A percentile compares a stretch with the other conserved stretches of the same genome.
Conservation (phyloP, 805 yeast species). For the Barnettozyma californica region DNA sequence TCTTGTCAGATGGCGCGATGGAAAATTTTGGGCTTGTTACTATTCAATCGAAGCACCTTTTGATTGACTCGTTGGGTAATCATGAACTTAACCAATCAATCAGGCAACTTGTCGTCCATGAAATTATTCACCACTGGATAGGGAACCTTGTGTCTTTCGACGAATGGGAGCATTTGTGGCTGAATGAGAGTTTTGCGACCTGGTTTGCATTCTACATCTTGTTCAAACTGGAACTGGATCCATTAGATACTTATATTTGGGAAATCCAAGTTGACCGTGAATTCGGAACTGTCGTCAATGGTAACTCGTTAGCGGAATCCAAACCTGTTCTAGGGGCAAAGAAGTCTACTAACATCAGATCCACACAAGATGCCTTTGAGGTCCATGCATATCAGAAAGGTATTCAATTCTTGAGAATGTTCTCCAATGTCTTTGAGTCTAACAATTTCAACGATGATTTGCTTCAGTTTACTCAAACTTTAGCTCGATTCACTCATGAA, state of each 20-base stretch:
- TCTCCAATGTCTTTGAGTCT: conserved; percentile 38
- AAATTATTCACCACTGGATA: conserved; percentile 75
- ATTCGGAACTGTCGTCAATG: conserved; percentile 30
- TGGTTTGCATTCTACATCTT: conserved; percentile 54
- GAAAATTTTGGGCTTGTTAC: conserved; percentile 74
- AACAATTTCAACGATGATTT: conserved; percentile 26
- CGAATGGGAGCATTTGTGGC: conserved; percentile 65
- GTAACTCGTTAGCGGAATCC: conserved; percentile 28
- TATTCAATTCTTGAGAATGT: conserved; percentile 47
- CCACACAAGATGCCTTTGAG: conserved; percentile 44
- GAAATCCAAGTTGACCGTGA: conserved; percentile 25
- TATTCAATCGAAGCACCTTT: conserved; percentile 46
- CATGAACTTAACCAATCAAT: conserved; percentile 29
- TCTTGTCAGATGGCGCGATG: conserved; percentile 72
- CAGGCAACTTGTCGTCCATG: conserved; percentile 62
- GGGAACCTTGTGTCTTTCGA: conserved; percentile 67
- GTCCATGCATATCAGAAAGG: conserved; percentile 55
- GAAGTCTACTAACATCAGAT: conserved; percentile 30
- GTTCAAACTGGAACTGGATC: conserved; percentile 23
- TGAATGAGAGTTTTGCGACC: conserved; percentile 77
- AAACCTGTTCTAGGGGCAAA: neutral
- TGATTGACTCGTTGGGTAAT: conserved; percentile 30
- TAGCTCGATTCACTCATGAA: conserved; percentile 34
- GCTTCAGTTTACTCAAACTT: conserved; percentile 29
- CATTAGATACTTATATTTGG: conserved; percentile 30